Conservation (phyloP, 169 alveolate species). For the Eimeria zaria region DNA sequence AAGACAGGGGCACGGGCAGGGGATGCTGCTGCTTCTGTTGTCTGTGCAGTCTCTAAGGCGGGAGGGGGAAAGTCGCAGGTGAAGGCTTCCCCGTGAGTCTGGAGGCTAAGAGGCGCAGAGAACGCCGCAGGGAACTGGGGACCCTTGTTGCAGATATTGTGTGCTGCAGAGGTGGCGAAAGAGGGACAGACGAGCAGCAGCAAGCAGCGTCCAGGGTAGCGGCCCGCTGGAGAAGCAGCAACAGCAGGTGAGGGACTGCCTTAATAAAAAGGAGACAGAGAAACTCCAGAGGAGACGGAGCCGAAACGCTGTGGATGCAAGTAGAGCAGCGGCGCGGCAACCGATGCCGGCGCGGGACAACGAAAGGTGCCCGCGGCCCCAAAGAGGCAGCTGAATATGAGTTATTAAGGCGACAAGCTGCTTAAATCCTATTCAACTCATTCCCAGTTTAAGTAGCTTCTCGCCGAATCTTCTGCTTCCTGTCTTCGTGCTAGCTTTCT, state of each 20-base stretch:
- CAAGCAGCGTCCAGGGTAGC: background rate
- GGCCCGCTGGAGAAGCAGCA: constrained; percentile 28
- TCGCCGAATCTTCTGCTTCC: constrained; percentile 18
- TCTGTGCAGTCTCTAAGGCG: background rate
- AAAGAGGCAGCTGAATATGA: constrained; percentile 38
- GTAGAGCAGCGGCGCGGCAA: constrained; percentile 47
- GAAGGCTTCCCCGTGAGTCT: background rate
- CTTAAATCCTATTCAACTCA: constrained; percentile 33
- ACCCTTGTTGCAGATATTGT: background rate
- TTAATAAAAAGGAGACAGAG: constrained; percentile 16
- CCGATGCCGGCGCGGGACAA: constrained; percentile 46
- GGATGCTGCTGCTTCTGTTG: background rate
- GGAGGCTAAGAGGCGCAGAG: background rate
- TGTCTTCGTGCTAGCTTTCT: constrained; percentile 36
- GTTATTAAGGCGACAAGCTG: constrained; percentile 40
- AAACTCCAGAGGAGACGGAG: background rate
- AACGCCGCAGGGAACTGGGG: background rate
- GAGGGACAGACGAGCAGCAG: background rate
- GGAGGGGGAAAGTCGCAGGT: background rate
- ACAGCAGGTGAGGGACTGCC: background rate
- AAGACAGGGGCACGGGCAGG: constrained; percentile 6
- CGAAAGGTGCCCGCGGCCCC: constrained; percentile 52
- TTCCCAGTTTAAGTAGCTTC: constrained; percentile 1
- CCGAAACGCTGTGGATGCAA: background rate
- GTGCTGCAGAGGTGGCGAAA: constrained; percentile 20